Evolutionary conservation across 2,329 filamentous ascomycete species (phyloP), one percentile per base, ranked within the genome.

Genomic region (Fusarium tricinctum): DNA sequence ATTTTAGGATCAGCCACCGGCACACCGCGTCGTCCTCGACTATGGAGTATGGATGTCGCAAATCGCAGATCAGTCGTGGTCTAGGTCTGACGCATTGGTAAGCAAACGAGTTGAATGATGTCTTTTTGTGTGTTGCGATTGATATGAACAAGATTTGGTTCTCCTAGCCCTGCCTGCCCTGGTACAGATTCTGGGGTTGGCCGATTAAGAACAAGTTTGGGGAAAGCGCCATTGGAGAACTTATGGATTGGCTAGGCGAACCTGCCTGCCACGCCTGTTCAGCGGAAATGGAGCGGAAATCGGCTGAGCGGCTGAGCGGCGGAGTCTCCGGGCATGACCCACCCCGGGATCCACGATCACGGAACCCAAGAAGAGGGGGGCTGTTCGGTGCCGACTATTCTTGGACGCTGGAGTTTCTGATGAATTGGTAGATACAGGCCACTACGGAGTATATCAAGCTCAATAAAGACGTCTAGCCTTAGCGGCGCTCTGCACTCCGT

Each of bases 1-100:
- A 68, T 52, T 70, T 70, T 70, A 70, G 63, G 40, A 32, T 38
- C 44, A 69, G 67, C 66, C 66, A 67, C 66, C 39, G 22, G 64
- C 53, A 61, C 35, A 28, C 40, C 33, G 33, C 26, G 28, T 35
- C 61, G 17, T 19, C 35, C 35, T 38, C 35, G 17, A 38, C 40
- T 17, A 43, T 50, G 54, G 17, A 38, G 38, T 17, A 43, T 50
- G 54, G 40, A 39, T 66, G 26, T 26, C 58, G 53, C 32, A 39
- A 52, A 60, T 48, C 49, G 68, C 60, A 55, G 71, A 73, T 73
- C 71, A 35, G 43, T 69, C 20, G 30, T 50, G 28, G 49, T 71
- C 46, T 67, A 51, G 50, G 39, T 71, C 48, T 67, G 53, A 50
- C 38, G 33, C 28, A 70, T 73, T 70, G 58, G 62, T 73, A 73